Evolutionary conservation across 257 asterid genomes (phyloP).

Genomic region (Solanum rostratum): DNA sequence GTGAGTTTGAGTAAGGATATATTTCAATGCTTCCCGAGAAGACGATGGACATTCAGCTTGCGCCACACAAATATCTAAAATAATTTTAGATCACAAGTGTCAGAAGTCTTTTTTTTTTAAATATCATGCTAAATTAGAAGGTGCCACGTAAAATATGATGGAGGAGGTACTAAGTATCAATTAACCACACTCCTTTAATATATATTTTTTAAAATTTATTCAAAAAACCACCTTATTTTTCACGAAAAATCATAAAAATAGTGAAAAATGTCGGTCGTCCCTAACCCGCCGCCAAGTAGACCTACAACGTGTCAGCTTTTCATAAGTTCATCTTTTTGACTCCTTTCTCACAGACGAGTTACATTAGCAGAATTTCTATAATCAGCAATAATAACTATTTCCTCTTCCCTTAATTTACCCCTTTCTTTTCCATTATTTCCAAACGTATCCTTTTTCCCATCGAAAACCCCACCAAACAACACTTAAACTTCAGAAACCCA

Average conservation of each 20-base stretch:
- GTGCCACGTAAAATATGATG: too few relatives aligned
- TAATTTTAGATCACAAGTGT: too few relatives aligned
- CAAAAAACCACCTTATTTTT: not conserved
- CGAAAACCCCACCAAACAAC: constrained; percentile 15
- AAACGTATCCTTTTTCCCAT: constrained; percentile 16
- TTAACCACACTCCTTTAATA: not conserved
- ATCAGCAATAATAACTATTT: not conserved
- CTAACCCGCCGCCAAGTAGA: not conserved
- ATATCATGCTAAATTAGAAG: too few relatives aligned
- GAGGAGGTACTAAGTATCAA: too few relatives aligned
- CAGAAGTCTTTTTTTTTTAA: too few relatives aligned
- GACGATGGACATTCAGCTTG: too few relatives aligned
- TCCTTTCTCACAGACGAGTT: not conserved
- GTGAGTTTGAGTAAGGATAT: too few relatives aligned
- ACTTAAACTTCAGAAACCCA: constrained; percentile 9
- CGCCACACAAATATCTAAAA: too few relatives aligned
- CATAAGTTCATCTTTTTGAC: not conserved
- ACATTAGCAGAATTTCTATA: not conserved
- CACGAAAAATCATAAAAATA: not conserved
- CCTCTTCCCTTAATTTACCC: constrained; percentile 22
- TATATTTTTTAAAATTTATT: not conserved
- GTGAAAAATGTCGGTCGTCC: not conserved
- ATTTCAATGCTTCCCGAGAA: too few relatives aligned
- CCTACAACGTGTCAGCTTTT: not conserved
- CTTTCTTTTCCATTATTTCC: constrained; percentile 11